phyloP scores from a whole-genome alignment of 1,284 basidiomycete species.

The Trichosporon asahii region DNA sequence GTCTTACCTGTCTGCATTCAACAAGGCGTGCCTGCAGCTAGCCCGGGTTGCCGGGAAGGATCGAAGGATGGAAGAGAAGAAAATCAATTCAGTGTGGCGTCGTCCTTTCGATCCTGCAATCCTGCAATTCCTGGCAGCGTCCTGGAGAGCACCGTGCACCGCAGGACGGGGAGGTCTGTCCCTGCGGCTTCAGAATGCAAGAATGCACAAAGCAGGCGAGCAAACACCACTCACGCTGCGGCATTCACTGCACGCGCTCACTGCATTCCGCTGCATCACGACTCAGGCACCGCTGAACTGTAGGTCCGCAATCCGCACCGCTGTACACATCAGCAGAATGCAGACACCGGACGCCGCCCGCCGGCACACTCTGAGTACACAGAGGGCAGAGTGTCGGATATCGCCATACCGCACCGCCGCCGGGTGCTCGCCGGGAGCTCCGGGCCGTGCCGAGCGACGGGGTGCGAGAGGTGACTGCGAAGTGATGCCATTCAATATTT shows the following conservation, averaged over 20 bases:
- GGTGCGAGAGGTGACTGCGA: neutral
- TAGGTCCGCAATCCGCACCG: neutral
- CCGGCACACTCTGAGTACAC: neutral
- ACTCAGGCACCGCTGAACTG: neutral
- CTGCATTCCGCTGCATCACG: neutral
- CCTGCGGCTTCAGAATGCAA: neutral
- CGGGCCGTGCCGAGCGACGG: neutral
- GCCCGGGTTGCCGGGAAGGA: neutral
- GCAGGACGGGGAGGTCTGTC: neutral
- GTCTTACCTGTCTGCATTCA: neutral
- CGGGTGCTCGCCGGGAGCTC: no score
- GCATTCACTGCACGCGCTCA: neutral
- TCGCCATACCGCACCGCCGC: neutral
- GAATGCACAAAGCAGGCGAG: neutral
- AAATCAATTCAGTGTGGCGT: slow-evolving; percentile 7
- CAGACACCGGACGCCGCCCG: neutral
- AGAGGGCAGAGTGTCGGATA: neutral
- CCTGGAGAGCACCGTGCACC: neutral
- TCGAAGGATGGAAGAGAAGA: neutral
- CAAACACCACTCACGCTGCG: neutral
- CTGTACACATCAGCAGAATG: neutral
- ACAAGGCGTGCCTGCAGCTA: neutral
- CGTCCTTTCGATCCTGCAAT: neutral
- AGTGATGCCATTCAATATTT: neutral
- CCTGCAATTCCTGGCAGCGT: neutral